phyloP scores from a whole-genome alignment of 75 land plant species.

The Picea glauca region DNA sequence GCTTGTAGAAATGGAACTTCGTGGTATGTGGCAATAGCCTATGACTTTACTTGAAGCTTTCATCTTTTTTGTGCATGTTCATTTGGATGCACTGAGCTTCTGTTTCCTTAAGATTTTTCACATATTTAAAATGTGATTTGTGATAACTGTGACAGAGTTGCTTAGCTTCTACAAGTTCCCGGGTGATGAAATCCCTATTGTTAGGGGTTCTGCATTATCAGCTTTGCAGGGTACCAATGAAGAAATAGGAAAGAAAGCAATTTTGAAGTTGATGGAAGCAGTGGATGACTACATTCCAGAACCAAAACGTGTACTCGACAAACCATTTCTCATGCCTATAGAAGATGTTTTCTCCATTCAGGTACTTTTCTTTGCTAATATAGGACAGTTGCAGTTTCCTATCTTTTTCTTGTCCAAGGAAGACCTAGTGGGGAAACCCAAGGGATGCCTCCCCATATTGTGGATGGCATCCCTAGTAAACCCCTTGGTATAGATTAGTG shows the following conservation, averaged over 20 bases:
- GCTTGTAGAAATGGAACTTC: constrained; percentile 96
- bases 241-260: constrained; percentile 83
- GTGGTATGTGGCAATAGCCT: constrained; percentile 41
- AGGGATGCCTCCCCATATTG: too few relatives aligned
- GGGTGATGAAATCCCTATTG: constrained; percentile 95
- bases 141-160: constrained; percentile 47
- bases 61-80: neutral
- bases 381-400: neutral
- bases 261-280: constrained; percentile 89
- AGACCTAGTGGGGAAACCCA: too few relatives aligned
- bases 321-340: constrained; percentile 8
- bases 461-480: too few relatives aligned
- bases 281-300: constrained; percentile 77
- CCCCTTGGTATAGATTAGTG: too few relatives aligned
- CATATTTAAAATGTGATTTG: neutral
- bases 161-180: constrained; percentile 96
- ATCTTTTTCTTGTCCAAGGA: neutral
- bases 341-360: constrained; percentile 9
- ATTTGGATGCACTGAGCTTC: neutral
- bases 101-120: neutral
- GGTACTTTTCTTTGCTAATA: constrained; percentile 34
- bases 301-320: constrained; percentile 23
- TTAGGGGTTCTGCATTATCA: constrained; percentile 88
- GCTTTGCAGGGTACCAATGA: constrained; percentile 92
- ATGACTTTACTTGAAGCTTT: neutral